phyloP scores from a whole-genome alignment of 2,329 filamentous ascomycete genomes.

The Xylariaceae sp. region DNA sequence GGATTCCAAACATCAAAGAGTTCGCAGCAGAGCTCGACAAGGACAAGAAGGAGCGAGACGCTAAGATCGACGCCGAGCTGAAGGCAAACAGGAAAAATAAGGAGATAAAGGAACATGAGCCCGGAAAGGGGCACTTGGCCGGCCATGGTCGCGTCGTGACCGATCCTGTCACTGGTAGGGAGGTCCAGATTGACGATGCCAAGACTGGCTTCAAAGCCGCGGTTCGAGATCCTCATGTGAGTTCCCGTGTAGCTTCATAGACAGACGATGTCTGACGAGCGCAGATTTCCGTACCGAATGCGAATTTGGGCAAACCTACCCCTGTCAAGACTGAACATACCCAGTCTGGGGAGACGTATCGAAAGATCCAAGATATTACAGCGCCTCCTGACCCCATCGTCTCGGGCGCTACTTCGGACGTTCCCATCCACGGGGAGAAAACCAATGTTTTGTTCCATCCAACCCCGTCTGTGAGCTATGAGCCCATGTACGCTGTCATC shows the following conservation, averaged over 20 bases:
- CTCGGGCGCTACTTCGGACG: conserved; percentile 79
- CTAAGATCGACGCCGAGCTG: conserved; percentile 57
- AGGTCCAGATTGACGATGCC: conserved; percentile 81
- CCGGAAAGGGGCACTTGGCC: conserved; percentile 34
- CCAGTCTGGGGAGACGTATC: conserved; percentile 76
- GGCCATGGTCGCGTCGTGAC: conserved; percentile 65
- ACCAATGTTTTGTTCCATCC: conserved; percentile 95
- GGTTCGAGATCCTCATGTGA: conserved; percentile 66
- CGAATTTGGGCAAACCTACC: conserved; percentile 73
- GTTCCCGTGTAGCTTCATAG: not conserved
- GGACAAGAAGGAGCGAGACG: conserved; percentile 72
- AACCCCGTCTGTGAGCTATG: conserved; percentile 82
- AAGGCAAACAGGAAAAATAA: conserved; percentile 34
- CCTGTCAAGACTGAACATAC: conserved; percentile 64
- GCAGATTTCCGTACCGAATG: conserved; percentile 79
- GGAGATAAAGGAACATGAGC: conserved; percentile 40
- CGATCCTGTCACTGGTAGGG: conserved; percentile 80
- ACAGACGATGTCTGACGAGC: not conserved
- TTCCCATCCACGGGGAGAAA: conserved; percentile 93
- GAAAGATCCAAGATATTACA: conserved; percentile 78
- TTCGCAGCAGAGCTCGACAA: conserved; percentile 74
- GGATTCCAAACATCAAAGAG: conserved; percentile 80
- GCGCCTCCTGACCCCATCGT: conserved; percentile 84
- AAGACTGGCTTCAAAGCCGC: conserved; percentile 62
- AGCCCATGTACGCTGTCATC: conserved; percentile 75